Percentiles rank a stretch among this genome's conserved stretches.
phyloP scores from a whole-genome alignment of 345 rosid genomes.

The Camelina neglecta region DNA sequence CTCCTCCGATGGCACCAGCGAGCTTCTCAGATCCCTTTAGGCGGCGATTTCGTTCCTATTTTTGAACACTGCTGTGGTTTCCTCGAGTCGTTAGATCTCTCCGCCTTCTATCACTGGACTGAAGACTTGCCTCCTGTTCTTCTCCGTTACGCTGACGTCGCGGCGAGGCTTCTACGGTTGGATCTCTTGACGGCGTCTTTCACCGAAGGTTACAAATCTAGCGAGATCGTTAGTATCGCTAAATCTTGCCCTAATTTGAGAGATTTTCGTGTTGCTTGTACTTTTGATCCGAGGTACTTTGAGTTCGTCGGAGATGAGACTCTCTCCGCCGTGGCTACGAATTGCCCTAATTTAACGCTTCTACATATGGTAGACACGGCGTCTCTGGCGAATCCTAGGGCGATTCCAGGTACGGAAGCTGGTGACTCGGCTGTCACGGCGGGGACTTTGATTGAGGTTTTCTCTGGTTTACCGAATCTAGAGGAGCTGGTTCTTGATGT shows the following conservation, averaged over 20 bases:
- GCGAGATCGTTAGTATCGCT: conserved; percentile 65
- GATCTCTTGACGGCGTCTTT: conserved; percentile 74
- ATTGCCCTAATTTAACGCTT: conserved; percentile 63
- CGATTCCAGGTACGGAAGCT: conserved; percentile 51
- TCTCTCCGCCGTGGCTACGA: conserved; percentile 58
- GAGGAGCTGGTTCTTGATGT: conserved; percentile 74
- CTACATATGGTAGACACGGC: conserved; percentile 72
- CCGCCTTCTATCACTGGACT: conserved; percentile 85
- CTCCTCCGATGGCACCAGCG: conserved; percentile 92
- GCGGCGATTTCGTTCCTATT: conserved; percentile 62
- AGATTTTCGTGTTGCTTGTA: conserved; percentile 66
- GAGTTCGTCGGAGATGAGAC: conserved; percentile 83
- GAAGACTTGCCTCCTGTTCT: conserved; percentile 90
- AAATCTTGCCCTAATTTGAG: conserved; percentile 64
- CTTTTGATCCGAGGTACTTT: conserved; percentile 73
- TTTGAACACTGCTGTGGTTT: conserved; percentile 54
- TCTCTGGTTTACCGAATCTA: conserved; percentile 55
- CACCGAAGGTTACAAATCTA: conserved; percentile 75
- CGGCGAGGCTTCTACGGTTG: conserved; percentile 53
- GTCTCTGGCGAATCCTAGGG: conserved; percentile 52
- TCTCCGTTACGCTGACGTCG: conserved; percentile 50
- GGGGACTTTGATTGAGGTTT: conserved; percentile 54
- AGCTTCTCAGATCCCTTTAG: conserved; percentile 45
- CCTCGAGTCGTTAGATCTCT: conserved; percentile 63
- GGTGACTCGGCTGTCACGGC: conserved; percentile 68